phyloP scores from a whole-genome alignment of 805 yeast species.

The Naumovozyma dairenensis region DNA sequence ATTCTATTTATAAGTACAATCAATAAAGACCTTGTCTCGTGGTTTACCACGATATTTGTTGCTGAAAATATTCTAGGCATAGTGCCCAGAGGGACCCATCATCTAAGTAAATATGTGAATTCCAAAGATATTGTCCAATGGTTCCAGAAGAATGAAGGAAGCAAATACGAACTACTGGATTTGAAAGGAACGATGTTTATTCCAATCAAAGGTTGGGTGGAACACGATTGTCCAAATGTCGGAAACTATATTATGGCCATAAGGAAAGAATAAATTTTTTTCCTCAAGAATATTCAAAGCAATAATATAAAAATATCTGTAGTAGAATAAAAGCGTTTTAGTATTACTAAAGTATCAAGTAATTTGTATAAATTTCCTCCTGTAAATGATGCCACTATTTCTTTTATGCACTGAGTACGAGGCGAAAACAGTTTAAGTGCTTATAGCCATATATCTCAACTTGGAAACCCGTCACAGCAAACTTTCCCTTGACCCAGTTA shows the following conservation, averaged over 20 bases:
- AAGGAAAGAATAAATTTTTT: no score
- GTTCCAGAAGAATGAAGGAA: conserved; percentile 37
- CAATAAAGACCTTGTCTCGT: conserved; percentile 75
- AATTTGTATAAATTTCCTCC: no score
- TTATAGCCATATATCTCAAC: no score
- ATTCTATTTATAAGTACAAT: conserved; percentile 83
- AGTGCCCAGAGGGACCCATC: conserved; percentile 92
- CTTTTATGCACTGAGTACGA: no score
- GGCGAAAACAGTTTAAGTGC: no score
- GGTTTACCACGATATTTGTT: conserved; percentile 86
- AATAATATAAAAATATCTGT: no score
- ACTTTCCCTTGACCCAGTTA: no score
- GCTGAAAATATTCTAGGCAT: conserved; percentile 73
- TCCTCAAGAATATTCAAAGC: no score
- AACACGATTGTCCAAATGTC: conserved; percentile 44
- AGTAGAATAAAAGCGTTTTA: no score
- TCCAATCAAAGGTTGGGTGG: conserved; percentile 80
- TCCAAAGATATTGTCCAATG: conserved; percentile 60
- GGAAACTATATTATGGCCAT: conserved; percentile 92
- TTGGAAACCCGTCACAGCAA: no score
- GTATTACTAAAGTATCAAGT: no score
- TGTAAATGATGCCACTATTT: no score
- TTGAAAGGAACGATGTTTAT: conserved; percentile 74
- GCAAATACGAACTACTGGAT: conserved; percentile 47
- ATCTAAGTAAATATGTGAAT: conserved; percentile 75